Percentiles rank a stretch among this genome's conserved stretches.
These are phyloP conservation scores for Cytospora piceicola DNA, from an alignment of 2,329 filamentous ascomycete genomes.

Conservation along the genomic window DNA sequence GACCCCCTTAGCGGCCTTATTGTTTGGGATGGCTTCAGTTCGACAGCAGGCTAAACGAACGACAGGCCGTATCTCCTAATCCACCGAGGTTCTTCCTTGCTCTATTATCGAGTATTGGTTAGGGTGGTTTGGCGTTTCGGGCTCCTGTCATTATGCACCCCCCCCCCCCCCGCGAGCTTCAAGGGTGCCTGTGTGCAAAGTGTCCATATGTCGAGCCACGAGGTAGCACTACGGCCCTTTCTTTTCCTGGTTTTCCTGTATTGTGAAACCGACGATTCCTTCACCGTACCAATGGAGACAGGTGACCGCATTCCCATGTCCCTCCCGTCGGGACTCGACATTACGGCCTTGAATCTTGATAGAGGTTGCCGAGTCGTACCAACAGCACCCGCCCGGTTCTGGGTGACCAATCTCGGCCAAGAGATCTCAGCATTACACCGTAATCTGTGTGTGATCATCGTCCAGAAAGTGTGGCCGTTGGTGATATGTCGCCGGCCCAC, in stretches of 20 bases:
- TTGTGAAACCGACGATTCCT: neutral
- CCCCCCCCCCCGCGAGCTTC: neutral
- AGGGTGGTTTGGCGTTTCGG: neutral
- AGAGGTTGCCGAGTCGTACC: conserved; percentile 1
- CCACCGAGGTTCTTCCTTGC: too few species aligned
- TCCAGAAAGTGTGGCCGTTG: neutral
- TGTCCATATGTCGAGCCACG: neutral
- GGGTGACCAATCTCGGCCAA: neutral
- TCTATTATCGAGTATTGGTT: neutral
- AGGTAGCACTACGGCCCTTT: conserved; percentile 18
- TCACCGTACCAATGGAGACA: neutral
- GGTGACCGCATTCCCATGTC: conserved; percentile 16
- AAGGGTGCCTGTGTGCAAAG: neutral
- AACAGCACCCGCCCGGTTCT: neutral
- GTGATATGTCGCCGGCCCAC: conserved; percentile 10
- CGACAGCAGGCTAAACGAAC: neutral
- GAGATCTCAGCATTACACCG: neutral
- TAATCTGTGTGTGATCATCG: conserved; percentile 4
- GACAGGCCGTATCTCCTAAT: neutral
- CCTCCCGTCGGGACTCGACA: conserved; percentile 26
- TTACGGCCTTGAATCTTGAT: conserved; percentile 24
- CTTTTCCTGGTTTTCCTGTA: neutral
- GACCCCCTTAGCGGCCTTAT: neutral
- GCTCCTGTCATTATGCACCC: neutral
- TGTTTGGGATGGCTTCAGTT: neutral